Evolutionary conservation across 306 rosid species (phyloP).

Genomic region (Abrus pulchellus): DNA sequence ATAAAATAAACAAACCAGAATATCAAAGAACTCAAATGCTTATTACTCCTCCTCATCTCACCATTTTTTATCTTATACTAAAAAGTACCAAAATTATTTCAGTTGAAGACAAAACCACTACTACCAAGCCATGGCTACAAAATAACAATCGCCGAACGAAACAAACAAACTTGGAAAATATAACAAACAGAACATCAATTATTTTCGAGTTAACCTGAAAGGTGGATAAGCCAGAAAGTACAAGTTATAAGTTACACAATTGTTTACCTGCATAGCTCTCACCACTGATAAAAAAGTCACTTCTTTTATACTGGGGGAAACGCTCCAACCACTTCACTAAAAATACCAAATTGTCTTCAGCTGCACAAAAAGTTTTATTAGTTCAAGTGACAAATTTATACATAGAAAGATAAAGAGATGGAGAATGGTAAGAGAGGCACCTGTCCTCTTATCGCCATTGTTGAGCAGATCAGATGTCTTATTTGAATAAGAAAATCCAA

Average conservation of each 20-base stretch:
- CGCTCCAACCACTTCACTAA: conserved; percentile 85
- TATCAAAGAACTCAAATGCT: conserved; percentile 10
- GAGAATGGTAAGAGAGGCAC: conserved; percentile 48
- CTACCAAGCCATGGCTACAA: not conserved
- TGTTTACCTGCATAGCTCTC: conserved; percentile 93
- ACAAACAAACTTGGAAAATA: not conserved
- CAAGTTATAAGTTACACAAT: not conserved
- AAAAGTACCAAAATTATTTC: not conserved
- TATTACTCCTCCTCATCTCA: conserved; percentile 10
- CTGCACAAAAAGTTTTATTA: conserved; percentile 55
- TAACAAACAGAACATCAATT: not conserved
- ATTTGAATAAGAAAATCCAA: conserved; percentile 95
- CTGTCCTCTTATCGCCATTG: conserved; percentile 85
- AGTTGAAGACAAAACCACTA: not conserved
- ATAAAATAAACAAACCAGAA: conserved; percentile 22
- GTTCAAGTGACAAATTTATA: conserved; percentile 15
- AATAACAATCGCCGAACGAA: not conserved
- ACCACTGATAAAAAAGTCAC: conserved; percentile 76
- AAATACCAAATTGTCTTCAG: conserved; percentile 72
- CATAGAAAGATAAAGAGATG: not conserved
- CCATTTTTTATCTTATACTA: not conserved
- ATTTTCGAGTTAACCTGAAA: not conserved
- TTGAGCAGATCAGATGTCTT: conserved; percentile 65
- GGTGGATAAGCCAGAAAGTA: not conserved
- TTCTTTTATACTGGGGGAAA: conserved; percentile 76